phyloP scores from a whole-genome alignment of 2,329 filamentous ascomycete genomes.

The Raffaelea ambrosiae region DNA sequence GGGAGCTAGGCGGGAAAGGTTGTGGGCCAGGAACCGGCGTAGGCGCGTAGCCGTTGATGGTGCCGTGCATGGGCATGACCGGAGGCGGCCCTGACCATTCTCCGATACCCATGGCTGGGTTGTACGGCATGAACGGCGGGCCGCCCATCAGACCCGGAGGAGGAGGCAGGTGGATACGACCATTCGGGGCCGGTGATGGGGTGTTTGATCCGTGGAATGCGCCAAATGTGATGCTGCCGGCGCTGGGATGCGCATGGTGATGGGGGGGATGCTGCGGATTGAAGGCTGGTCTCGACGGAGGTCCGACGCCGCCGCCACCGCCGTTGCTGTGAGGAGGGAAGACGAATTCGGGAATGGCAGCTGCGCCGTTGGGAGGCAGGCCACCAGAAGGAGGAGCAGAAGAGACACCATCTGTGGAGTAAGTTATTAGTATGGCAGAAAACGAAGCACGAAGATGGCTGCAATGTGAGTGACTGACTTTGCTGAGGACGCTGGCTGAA shows the following conservation, averaged over 20 bases:
- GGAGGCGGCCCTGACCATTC: slow-evolving; percentile 10
- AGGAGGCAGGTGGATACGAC: slow-evolving; percentile 5
- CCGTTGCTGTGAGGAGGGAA: slow-evolving; percentile 4
- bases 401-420: background rate
- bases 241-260: slow-evolving; percentile 46
- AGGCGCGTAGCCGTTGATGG: slow-evolving; percentile 6
- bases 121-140: slow-evolving; percentile 3
- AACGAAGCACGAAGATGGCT: too few species aligned
- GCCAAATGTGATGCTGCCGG: slow-evolving; percentile 49
- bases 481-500: too few species aligned
- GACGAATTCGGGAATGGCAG: slow-evolving; percentile 1
- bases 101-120: slow-evolving; percentile 2
- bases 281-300: background rate
- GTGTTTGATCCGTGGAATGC: slow-evolving; percentile 45
- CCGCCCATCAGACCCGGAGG: slow-evolving; percentile 19
- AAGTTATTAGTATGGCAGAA: too few species aligned
- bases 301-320: background rate
- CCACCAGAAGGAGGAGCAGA: background rate
- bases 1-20: slow-evolving; percentile 45
- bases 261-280: slow-evolving; percentile 13
- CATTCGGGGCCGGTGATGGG: slow-evolving; percentile 45
- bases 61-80: background rate
- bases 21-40: slow-evolving; percentile 16
- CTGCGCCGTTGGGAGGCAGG: slow-evolving; percentile 2
- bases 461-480: too few species aligned